Evolutionary conservation across 2,329 filamentous ascomycete species (phyloP).

Genomic region (Sphaerostilbella broomeana): DNA sequence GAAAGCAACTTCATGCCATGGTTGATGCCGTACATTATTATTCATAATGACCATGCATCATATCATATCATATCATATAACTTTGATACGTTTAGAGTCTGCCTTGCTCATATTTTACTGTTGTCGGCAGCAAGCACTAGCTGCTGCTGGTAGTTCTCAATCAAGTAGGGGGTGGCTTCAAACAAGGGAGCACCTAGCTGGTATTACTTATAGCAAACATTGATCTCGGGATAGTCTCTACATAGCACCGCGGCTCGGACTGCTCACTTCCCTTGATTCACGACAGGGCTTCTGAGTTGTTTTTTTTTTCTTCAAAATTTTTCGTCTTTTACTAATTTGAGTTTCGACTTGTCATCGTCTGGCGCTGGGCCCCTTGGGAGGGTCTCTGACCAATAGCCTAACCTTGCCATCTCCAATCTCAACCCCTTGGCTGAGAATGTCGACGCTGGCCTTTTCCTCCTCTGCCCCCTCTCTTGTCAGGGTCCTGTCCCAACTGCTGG

Average conservation of each 20-base stretch:
- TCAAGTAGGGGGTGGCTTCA: too few relatives aligned
- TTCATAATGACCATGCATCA: too few relatives aligned
- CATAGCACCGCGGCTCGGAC: conserved; percentile 1
- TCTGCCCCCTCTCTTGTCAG: conserved; percentile 42
- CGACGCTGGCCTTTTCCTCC: conserved; percentile 40
- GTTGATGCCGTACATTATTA: too few relatives aligned
- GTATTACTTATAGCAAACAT: conserved; percentile 6
- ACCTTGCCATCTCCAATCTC: conserved; percentile 64
- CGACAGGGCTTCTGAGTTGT: neutral
- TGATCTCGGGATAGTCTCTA: conserved; percentile 3
- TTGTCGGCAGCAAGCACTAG: too few relatives aligned
- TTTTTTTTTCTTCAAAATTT: conserved; percentile 9
- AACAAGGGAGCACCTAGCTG: too few relatives aligned
- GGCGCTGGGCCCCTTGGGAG: conserved; percentile 50
- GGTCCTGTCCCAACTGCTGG: conserved; percentile 59
- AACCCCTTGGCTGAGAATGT: conserved; percentile 58
- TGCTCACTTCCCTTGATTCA: neutral
- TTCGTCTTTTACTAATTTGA: conserved; percentile 26
- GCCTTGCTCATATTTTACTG: too few relatives aligned
- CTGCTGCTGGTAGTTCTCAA: too few relatives aligned
- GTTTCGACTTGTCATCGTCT: conserved; percentile 32
- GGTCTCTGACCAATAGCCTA: conserved; percentile 55
- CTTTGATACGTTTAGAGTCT: too few relatives aligned
- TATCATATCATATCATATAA: too few relatives aligned
- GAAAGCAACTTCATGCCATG: too few relatives aligned